phyloP scores from a whole-genome alignment of 179 eudicot species.

The Beta lomatogona region DNA sequence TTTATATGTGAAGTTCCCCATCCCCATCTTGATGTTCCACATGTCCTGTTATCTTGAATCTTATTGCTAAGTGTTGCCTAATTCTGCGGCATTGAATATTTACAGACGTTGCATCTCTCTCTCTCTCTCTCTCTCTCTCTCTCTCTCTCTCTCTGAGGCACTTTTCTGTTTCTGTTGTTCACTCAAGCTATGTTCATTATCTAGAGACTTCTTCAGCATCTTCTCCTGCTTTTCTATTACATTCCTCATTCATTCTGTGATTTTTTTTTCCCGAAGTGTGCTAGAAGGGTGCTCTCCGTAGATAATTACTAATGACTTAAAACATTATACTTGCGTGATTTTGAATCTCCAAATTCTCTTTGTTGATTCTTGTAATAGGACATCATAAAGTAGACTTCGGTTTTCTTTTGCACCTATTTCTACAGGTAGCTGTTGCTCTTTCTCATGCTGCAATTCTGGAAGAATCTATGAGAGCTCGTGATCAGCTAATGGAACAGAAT shows the following conservation, averaged over 20 bases:
- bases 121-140: neutral
- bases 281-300: neutral
- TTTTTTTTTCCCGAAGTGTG: neutral
- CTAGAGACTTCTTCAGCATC: neutral
- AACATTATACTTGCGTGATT: neutral
- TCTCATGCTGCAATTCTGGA: constrained; percentile 87
- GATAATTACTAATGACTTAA: neutral
- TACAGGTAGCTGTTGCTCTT: constrained; percentile 89
- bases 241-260: neutral
- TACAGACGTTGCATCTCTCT: neutral
- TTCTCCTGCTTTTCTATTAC: neutral
- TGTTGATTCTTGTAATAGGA: neutral
- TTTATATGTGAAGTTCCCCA: neutral
- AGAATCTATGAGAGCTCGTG: constrained; percentile 87
- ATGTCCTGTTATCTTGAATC: neutral
- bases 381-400: neutral
- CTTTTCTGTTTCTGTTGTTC: neutral
- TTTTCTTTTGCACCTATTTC: neutral
- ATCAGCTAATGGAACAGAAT: constrained; percentile 84
- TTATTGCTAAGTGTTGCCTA: neutral
- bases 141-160: neutral
- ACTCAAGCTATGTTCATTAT: neutral
- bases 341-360: neutral
- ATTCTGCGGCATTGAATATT: neutral
- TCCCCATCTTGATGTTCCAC: neutral